A percentile compares a stretch with the other conserved stretches of the same genome.
Evolutionary conservation across 176 grass and related monocot genomes (phyloP).

Genomic region (Aegilops umbellulata): DNA sequence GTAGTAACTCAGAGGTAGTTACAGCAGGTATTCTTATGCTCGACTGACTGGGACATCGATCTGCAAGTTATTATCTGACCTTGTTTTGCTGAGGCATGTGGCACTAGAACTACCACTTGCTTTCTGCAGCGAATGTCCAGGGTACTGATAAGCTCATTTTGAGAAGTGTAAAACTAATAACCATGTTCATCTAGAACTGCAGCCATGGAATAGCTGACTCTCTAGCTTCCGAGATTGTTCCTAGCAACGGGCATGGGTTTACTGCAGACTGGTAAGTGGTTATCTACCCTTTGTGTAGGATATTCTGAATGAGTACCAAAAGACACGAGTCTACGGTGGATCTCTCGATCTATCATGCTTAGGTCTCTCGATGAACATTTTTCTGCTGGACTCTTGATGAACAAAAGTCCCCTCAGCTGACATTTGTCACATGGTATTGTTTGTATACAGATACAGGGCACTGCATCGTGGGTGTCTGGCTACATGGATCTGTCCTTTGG

Average conservation of each 20-base stretch:
- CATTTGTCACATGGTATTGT: not conserved
- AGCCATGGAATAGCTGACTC: not conserved
- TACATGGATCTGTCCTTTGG: slow-evolving; percentile 15
- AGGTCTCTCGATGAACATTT: not conserved
- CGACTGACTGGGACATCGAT: not conserved
- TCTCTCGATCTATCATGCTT: too few species aligned
- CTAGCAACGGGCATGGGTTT: not conserved
- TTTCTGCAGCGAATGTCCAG: not conserved
- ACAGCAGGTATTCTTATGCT: not conserved
- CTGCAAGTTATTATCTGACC: not conserved
- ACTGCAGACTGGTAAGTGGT: too few species aligned
- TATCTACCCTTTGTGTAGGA: too few species aligned
- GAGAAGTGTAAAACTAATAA: not conserved
- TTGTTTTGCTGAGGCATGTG: not conserved
- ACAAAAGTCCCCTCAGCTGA: not conserved
- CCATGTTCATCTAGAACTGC: not conserved
- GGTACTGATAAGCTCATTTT: not conserved
- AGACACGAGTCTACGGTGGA: too few species aligned
- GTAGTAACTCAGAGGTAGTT: not conserved
- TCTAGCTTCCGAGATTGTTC: not conserved
- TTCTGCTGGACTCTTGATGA: not conserved
- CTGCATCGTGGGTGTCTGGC: slow-evolving; percentile 43
- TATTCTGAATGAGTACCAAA: too few species aligned
- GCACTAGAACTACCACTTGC: not conserved
- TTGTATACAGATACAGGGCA: slow-evolving; percentile 2